Evolutionary conservation across 768 basidiomycete genomes (phyloP), one percentile per base, ranked within the genome.

Genomic region (Amanita exitialis): DNA sequence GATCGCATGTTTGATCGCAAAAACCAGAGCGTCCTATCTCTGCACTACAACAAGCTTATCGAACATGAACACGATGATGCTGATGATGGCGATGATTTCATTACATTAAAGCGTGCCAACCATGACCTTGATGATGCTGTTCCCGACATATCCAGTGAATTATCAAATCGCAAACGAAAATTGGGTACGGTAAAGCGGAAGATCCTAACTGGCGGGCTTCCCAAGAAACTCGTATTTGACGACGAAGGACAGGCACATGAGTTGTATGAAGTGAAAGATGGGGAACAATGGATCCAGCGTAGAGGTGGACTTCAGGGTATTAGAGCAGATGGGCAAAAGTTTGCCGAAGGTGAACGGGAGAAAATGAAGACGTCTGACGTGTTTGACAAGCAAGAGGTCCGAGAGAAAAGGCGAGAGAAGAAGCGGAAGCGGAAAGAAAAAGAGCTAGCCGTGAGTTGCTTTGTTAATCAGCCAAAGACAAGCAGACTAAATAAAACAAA

Each of bases 1-100:
- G 95, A 97, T 66, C 81, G 90, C 47, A 97, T 99, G 93, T 98
- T 97, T 63, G 87, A 89, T 61, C 81, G 94, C 51, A 95, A 90
- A 65, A 97, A 96, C 63, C 94, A 96, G 64, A 85, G 82, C 56
- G 83, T 97, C 44, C 76, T 97, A 28, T 91, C 93, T 0, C 79
- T 83, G 53, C 93, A 96, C 65, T 97, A 96, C 69, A 76, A 72
- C 52, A 91, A 90, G 61, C 82, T 99, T 35, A 72, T 98, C 53
- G 87, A 90, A 54, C 84, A 84, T 56, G 72, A 70, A 37, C 69
- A 66, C 7, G 71, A 64, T 10, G 67, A 61, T 9, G 2, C 18
- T 12, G 59, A 61, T 25, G 71, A 69, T 12, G 77, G 65, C 12
- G 91, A 91, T 53, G 94, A 96, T 49, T 97, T 99, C 64, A 87